Evolutionary conservation across 257 asterid species (phyloP).

Genomic region (Thymus quinquecostatus): DNA sequence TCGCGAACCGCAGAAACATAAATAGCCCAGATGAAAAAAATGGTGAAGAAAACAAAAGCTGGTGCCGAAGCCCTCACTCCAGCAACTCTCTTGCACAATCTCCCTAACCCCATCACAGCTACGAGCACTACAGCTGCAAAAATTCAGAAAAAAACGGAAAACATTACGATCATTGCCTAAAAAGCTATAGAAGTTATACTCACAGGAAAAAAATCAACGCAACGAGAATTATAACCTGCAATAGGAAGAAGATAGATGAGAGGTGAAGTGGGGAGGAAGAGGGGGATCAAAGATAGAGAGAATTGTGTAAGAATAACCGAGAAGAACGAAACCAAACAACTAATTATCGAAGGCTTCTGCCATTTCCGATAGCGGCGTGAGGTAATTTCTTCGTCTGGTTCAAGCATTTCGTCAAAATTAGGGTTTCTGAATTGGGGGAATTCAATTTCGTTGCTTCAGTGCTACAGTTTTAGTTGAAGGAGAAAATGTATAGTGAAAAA

Average conservation of each 20-base stretch:
- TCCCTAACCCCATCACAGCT: conserved; percentile 46
- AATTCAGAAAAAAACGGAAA: background rate
- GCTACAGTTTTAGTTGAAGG: too few relatives aligned
- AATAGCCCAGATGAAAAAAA: conserved; percentile 49
- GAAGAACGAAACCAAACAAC: conserved; percentile 40
- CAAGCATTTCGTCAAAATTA: conserved; percentile 28
- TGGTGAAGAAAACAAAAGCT: conserved; percentile 53
- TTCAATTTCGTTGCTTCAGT: background rate
- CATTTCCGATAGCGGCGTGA: conserved; percentile 25
- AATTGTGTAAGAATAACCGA: conserved; percentile 49
- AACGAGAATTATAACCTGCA: conserved; percentile 39
- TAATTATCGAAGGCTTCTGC: conserved; percentile 33
- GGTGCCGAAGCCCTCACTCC: conserved; percentile 63
- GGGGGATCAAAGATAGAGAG: conserved; percentile 41
- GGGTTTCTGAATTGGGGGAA: background rate
- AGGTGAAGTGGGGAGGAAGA: conserved; percentile 43
- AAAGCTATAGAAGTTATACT: conserved; percentile 1
- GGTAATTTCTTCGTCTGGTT: conserved; percentile 11
- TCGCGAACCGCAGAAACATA: conserved; percentile 42
- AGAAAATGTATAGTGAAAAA: too few relatives aligned
- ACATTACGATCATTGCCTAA: background rate
- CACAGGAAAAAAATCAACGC: background rate
- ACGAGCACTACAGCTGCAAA: conserved; percentile 47
- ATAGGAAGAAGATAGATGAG: conserved; percentile 46
- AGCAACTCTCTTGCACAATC: conserved; percentile 47